Evolutionary conservation across 164 flowering plant genomes (phyloP), one percentile per base, ranked within the genome.

Genomic region (Magnolia officinalis): DNA sequence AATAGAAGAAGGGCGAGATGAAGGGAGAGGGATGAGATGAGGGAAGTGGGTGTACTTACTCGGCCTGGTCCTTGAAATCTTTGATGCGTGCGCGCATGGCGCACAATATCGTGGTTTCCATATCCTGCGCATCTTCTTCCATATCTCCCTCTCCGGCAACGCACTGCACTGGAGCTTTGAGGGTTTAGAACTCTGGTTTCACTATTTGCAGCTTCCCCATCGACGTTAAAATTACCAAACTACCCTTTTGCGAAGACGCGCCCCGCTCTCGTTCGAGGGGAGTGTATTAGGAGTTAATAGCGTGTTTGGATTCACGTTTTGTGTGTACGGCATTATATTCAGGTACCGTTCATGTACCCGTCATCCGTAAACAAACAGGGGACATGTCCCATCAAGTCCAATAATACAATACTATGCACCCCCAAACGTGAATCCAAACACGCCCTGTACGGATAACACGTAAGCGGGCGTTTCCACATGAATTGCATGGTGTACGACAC

Each of bases 51-150:
- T 19, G 20, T 8, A 23, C 80, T 70, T 85, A 92, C 96, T 90
- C 90, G 72, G 96, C 83, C 80, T 90, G 89, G 51, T 92, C 84
- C 70, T 82, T 82, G 88, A 90, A 87, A 81, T 87, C 76, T 21
- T 51, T 63, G 59, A 85, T 79, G 61, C 92, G 89, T 50, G 87
- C 85, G 79, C 75, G 79, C 85, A 89, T 82, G 31, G 90, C 90
- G 50, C 26, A 19, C 65, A 81, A 75, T 70, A 92, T 82, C 81
- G 76, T 74, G n/a, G 81, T 71, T 84, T 90, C 88, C 21, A 88
- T 75, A 29, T 76, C 85, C 19, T n/a, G 64, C 21, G 76, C 63
- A 37, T 49, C 78, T 6, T 75, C 77, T 23, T 80, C 78, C 67
- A 49, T 70, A 11, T 68, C 16, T 11, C 71, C 21, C 7, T 24